Evolutionary conservation across 192 early-diverging fungal genomes (phyloP), one percentile per base, ranked within the genome.

Genomic region (Gryganskiella cystojenkinii): DNA sequence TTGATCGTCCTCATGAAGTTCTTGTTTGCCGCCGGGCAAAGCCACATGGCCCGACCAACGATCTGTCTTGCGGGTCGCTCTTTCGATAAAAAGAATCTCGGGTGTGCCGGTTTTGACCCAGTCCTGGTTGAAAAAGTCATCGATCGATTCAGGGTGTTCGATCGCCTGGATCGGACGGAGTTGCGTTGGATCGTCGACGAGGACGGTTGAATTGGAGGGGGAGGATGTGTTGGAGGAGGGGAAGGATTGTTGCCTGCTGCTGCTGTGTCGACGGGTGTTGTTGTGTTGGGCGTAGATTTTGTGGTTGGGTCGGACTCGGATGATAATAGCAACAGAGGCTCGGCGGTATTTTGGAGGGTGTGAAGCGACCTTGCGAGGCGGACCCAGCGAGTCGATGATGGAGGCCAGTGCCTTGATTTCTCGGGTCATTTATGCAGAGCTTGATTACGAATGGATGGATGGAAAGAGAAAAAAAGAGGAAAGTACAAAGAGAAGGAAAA

Each of bases 41-140:
- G 82, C 82, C 14, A 83, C 74, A 76, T 83, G 82, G 8, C 82
- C 82, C n/a, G 67, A 71, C 82, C 82, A 83, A 34, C 82, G 76
- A 76, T 83, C 82, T 59, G 76, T 79, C 64, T 83, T 75, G 44
- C 82, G 67, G 61, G 79, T 80, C 3, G 78, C 78, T 24, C 82
- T 43, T 46, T 80, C 72, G 34, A 83, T 80, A 52, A 80, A 83
- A 6, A 83, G 67, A 46, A 83, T 73, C 64, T 83, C 82, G 22
- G 82, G 82, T 3, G 59, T 52, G 17, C 82, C 82, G 53, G 64
- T 54, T 6, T 40, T 47, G 47, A 83, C 78, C 82, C 82, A 83
- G 7, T 67, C 54, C 62, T 78, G 67, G 7, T 57, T 47, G 61
- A 70, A 83, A 73, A 83, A 83, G 28, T 83, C 75, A 14, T 80